A percentile compares a stretch with the other conserved stretches of the same genome.
phyloP scores from a whole-genome alignment of 2,329 filamentous ascomycete species.

The Talaromyces sp. region DNA sequence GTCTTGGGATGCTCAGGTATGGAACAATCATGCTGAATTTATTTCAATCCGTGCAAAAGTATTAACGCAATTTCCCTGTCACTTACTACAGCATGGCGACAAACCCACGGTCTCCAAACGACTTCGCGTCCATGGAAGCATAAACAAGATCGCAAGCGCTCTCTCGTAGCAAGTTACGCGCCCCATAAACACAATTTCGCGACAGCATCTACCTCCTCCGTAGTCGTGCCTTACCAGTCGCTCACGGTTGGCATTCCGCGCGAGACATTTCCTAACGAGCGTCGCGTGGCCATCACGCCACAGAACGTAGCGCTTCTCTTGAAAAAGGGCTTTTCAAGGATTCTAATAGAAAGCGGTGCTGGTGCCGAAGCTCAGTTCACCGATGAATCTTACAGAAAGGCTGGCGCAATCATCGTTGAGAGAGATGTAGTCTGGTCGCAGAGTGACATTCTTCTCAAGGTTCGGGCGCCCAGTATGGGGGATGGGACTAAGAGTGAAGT shows the following conservation, averaged over 20 bases:
- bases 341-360: slow-evolving; percentile 79
- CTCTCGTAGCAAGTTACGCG: neutral
- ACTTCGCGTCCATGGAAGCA: neutral
- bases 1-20: slow-evolving; percentile 14
- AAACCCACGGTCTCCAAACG: neutral
- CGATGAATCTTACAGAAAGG: slow-evolving; percentile 72
- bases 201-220: slow-evolving; percentile 16
- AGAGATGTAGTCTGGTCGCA: slow-evolving; percentile 67
- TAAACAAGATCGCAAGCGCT: neutral
- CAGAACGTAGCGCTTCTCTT: slow-evolving; percentile 77
- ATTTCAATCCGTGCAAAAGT: neutral
- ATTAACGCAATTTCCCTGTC: neutral
- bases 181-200: slow-evolving; percentile 5
- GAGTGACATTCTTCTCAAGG: slow-evolving; percentile 79
- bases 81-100: slow-evolving; percentile 6
- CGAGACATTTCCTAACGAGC: slow-evolving; percentile 76
- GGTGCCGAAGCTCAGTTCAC: slow-evolving; percentile 73
- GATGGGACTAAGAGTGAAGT: slow-evolving; percentile 63
- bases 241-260: slow-evolving; percentile 76
- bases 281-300: slow-evolving; percentile 80
- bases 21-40: neutral
- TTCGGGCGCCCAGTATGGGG: slow-evolving; percentile 65
- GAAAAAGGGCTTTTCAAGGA: slow-evolving; percentile 78
- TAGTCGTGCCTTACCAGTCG: slow-evolving; percentile 60
- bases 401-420: slow-evolving; percentile 75